Evolutionary conservation across 345 rosid genomes (phyloP), one percentile per base, ranked within the genome.

Genomic region (Rhodomyrtus tomentosa): DNA sequence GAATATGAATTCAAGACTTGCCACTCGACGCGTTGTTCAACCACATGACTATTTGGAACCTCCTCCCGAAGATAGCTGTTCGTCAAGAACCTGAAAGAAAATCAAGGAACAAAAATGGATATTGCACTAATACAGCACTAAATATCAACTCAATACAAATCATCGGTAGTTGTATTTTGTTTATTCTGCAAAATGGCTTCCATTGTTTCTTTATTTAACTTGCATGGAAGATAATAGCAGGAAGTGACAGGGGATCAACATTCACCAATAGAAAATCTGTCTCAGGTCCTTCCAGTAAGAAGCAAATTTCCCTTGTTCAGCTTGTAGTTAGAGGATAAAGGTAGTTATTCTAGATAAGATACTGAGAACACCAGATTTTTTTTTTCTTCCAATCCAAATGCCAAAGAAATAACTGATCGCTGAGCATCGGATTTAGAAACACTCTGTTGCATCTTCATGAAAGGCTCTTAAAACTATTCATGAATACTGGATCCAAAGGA

Each of bases 21-120:
- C 99, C 99, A 98, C 92, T 98, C 99, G 48, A 98, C 99, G 13
- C 95, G 95, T 88, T 98, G 99, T 92, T 98, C 99, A 54, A 98
- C 98, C 72, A 95, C 99, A 88, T 98, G 98, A 92, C 98, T 95
- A 82, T 95, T 98, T 85, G 98, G 99, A 87, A 94, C 91, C 92
- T 98, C 99, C 87, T 98, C 99, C 76, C 98, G 94, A 86, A 98
- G 98, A 89, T 95, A 96, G 84, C 98, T 80, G 90, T 98, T 98
- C 14, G 99, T 96, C 90, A 96, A 82, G 89, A 94, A 93, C 99
- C 99, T 98, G 92, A 84, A 86, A 42, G 53, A 38, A 50, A 29
- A 50, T 15, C 40, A 50, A 50, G 58, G 25, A 81, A 81, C 4
- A 8, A 54, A 50, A 81, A 27, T 5, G 8, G 55, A 50, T 81